Evolutionary conservation across 257 asterid genomes (phyloP), one percentile per base, ranked within the genome.

Genomic region (Capsicum chinense): DNA sequence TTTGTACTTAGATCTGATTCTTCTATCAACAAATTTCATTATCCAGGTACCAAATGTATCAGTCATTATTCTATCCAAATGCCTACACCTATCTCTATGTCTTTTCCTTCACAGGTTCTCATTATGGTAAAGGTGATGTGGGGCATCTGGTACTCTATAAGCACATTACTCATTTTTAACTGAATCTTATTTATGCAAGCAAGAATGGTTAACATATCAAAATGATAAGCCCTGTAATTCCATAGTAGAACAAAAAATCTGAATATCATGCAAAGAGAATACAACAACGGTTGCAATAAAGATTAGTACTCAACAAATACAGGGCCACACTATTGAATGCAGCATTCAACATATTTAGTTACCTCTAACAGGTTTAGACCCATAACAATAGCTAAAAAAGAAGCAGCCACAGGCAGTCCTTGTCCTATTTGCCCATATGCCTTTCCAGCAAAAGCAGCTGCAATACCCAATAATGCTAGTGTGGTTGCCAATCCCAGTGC

Each of bases 401-500:
- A 94, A 85, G 99, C 98, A 86, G 93, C 99, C 83, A 94, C 42
- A 7, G 99, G 99, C 68, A 95, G 86, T 71, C 99, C 99, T 86
- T 93, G 98, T 66, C 99, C 98, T 57, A 95, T 86, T 87, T 95
- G 99, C 85, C 98, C 99, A 85, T 94, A 95, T 47, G 99, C 98
- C 91, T 94, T 95, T 86, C 99, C 99, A 78, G 99, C 99, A 90
- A 94, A 92, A 68, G 99, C 95, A 84, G 99, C 99, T 60, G 91
- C 99, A 66, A 95, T 85, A 59, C 99, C 99, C 79, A 95, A 95
- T 66, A 95, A 86, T 80, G 99, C 99, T 84, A 95, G 85, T 13
- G 99, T 93, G 35, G 98, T 95, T 7, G 99, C 99, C 91, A 95
- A 88, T 85, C 99, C 99, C 90, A 95, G 87, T 21, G 99, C 97